These are phyloP conservation scores for Fereydounia khargensis DNA, from an alignment of 1,284 basidiomycete genomes.

Conservation along the genomic window DNA sequence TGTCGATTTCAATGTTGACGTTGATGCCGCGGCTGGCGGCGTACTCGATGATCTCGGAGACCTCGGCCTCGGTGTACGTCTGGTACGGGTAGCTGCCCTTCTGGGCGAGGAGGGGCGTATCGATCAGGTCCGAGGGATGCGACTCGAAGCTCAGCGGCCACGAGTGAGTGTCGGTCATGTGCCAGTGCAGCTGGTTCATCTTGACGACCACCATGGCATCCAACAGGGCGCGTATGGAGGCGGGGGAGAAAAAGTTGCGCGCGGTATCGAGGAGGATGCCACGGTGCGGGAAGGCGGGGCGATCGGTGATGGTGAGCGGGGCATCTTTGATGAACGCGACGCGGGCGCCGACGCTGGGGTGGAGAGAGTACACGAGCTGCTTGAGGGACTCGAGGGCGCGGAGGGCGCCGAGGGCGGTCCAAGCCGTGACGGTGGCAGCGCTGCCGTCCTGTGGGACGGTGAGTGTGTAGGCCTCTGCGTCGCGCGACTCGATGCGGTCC, in stretches of 20 bases:
- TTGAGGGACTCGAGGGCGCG: slow-evolving; percentile 79
- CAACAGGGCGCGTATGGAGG: slow-evolving; percentile 70
- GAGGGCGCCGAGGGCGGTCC: slow-evolving; percentile 72
- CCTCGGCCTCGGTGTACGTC: slow-evolving; percentile 67
- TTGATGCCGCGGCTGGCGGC: slow-evolving; percentile 76
- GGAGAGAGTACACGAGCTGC: slow-evolving; percentile 64
- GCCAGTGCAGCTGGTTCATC: slow-evolving; percentile 73
- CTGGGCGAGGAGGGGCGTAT: slow-evolving; percentile 66
- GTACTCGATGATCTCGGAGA: slow-evolving; percentile 68
- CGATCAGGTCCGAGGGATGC: slow-evolving; percentile 24
- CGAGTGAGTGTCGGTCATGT: slow-evolving; percentile 65
- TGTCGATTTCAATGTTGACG: slow-evolving; percentile 71
- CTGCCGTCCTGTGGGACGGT: slow-evolving; percentile 66
- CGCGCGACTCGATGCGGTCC: slow-evolving; percentile 10
- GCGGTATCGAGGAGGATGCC: slow-evolving; percentile 80
- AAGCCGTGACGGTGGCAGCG: slow-evolving; percentile 66
- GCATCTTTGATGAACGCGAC: slow-evolving; percentile 61
- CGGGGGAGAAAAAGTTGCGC: slow-evolving; percentile 63
- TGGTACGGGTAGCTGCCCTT: slow-evolving; percentile 69
- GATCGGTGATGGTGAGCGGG: slow-evolving; percentile 59
- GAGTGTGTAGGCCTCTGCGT: slow-evolving; percentile 68
- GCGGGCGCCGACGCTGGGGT: slow-evolving; percentile 60
- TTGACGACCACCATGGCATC: slow-evolving; percentile 86
- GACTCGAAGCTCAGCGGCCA: slow-evolving; percentile 68
- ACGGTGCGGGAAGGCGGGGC: slow-evolving; percentile 61